These are phyloP conservation scores for Plantago rigida DNA, from an alignment of 305 asterid species.

Conservation along the genomic window DNA sequence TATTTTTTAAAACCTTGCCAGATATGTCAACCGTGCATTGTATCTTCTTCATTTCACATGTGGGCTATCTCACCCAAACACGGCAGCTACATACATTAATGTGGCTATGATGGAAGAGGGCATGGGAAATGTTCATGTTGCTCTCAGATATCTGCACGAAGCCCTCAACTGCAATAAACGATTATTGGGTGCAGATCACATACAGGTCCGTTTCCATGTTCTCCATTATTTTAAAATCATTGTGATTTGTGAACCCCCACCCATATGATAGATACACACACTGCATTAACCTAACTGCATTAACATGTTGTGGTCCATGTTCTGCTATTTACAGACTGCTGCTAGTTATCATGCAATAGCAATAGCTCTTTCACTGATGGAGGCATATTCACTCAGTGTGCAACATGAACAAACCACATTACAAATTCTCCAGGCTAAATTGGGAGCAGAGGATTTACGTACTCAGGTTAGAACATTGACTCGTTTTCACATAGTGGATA, in stretches of 20 bases:
- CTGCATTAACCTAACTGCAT: conserved; percentile 21
- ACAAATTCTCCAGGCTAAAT: conserved; percentile 88
- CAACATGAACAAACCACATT: conserved; percentile 97
- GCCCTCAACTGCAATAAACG: conserved; percentile 95
- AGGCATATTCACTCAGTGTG: conserved; percentile 94
- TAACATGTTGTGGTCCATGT: conserved; percentile 15
- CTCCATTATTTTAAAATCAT: neutral
- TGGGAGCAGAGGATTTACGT: conserved; percentile 96
- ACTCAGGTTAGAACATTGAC: conserved; percentile 62
- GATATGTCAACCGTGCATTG: conserved; percentile 95
- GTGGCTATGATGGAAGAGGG: conserved; percentile 99
- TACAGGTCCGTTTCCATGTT: conserved; percentile 57
- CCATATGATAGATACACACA: neutral
- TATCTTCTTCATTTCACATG: conserved; percentile 96
- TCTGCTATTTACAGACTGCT: conserved; percentile 72
- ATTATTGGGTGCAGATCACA: conserved; percentile 91
- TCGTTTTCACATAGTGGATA: neutral
- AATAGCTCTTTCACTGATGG: conserved; percentile 98
- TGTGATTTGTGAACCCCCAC: neutral
- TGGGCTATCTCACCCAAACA: conserved; percentile 97
- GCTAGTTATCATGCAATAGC: conserved; percentile 99
- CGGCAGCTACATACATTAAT: conserved; percentile 97
- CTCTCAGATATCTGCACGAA: conserved; percentile 97
- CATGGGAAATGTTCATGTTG: conserved; percentile 97
- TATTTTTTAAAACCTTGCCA: conserved; percentile 36